These are phyloP conservation scores for Solanum rostratum DNA, from an alignment of 257 asterid species.

Conservation along the genomic window DNA sequence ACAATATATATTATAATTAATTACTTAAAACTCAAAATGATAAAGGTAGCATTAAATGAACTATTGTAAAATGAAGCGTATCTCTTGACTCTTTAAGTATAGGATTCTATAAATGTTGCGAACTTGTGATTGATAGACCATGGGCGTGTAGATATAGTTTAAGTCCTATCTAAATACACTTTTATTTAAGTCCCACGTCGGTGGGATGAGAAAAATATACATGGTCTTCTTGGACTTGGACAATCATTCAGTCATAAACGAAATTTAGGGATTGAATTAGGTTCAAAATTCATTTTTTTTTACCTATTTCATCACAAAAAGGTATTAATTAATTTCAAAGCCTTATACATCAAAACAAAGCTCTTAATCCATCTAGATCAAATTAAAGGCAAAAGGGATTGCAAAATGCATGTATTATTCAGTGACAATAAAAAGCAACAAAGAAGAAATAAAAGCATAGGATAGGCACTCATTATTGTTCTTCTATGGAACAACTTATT, in stretches of 20 bases:
- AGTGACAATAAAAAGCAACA: background rate
- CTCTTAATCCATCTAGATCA: background rate
- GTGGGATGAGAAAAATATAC: background rate
- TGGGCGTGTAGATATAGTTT: background rate
- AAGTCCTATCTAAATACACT: background rate
- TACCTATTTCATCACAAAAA: background rate
- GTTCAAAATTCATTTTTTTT: background rate
- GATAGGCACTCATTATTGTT: background rate
- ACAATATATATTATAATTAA: too few species aligned
- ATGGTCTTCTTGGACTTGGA: background rate
- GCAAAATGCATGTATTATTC: background rate
- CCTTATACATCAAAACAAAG: background rate
- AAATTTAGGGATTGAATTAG: too few species aligned
- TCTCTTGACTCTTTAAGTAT: too few species aligned
- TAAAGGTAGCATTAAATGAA: too few species aligned
- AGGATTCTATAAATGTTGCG: too few species aligned
- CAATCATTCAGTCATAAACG: too few species aligned
- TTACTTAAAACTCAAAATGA: too few species aligned
- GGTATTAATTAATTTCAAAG: background rate
- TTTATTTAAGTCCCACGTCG: background rate
- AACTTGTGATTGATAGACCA: background rate
- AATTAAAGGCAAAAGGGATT: background rate
- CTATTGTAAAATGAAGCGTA: too few species aligned
- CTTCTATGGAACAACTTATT: background rate
- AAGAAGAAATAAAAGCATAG: background rate